Percentiles rank a stretch among this genome's conserved stretches.
These are phyloP conservation scores for Apophysomyces ossiformis DNA, from an alignment of 371 early-diverging fungal species.

Conservation along the genomic window DNA sequence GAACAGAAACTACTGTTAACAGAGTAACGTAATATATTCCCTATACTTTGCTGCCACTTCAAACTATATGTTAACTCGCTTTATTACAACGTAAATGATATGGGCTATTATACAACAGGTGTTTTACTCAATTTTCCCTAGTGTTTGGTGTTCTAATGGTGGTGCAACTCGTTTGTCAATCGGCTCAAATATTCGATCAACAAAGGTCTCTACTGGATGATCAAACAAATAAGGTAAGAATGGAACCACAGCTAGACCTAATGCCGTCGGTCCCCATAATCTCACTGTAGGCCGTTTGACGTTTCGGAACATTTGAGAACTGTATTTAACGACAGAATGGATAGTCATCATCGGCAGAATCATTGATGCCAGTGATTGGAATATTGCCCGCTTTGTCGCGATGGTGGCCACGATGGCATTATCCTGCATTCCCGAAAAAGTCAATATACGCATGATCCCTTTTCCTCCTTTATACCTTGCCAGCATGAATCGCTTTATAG, in stretches of 20 bases:
- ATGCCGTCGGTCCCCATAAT: slow-evolving; percentile 69
- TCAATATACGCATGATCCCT: background rate
- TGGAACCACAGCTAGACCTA: slow-evolving; percentile 75
- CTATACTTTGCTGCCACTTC: too few relatives aligned
- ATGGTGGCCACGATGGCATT: slow-evolving; percentile 57
- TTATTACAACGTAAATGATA: too few relatives aligned
- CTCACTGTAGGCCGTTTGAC: slow-evolving; percentile 56
- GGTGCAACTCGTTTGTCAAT: slow-evolving; percentile 26
- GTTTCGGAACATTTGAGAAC: slow-evolving; percentile 60
- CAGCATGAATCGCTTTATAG: slow-evolving; percentile 66
- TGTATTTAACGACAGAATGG: slow-evolving; percentile 75
- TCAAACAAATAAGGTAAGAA: slow-evolving; percentile 76
- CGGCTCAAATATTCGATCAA: slow-evolving; percentile 69
- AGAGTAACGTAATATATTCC: too few relatives aligned
- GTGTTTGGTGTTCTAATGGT: background rate
- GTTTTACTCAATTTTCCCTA: background rate
- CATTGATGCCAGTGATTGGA: slow-evolving; percentile 77
- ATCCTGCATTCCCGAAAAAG: slow-evolving; percentile 24
- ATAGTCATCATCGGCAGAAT: slow-evolving; percentile 75
- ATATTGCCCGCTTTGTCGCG: slow-evolving; percentile 67
- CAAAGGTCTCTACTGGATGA: slow-evolving; percentile 71
- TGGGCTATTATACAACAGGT: too few relatives aligned
- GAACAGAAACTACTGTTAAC: too few relatives aligned
- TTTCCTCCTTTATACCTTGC: slow-evolving; percentile 38
- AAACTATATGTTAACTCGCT: too few relatives aligned